Conservation (phyloP, 495 filamentous ascomycete genomes). For the Apodospora peruviana region DNA sequence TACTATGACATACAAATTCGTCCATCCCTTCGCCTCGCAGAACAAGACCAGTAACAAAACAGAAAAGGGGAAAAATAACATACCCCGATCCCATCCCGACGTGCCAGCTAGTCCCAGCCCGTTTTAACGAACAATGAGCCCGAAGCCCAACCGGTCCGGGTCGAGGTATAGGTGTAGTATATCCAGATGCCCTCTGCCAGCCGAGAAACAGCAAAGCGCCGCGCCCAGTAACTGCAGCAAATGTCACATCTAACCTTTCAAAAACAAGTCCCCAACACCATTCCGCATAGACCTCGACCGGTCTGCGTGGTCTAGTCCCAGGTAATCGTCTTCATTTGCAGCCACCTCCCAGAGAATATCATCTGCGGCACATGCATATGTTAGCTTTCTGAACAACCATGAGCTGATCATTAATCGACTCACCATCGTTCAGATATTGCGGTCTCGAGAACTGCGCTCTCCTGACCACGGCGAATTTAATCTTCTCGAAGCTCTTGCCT, state of each 20-base stretch:
- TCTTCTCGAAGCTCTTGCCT: conserved; percentile 97
- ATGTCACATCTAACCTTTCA: conserved; percentile 44
- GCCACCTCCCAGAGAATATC: conserved; percentile 75
- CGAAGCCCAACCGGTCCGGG: too few relatives aligned
- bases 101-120: too few relatives aligned
- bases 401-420: conserved; percentile 19
- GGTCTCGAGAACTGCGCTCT: conserved; percentile 64
- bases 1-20: too few relatives aligned
- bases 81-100: too few relatives aligned
- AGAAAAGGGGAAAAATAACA: too few relatives aligned
- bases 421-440: conserved; percentile 83
- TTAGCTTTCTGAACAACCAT: background rate
- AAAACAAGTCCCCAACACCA: conserved; percentile 50
- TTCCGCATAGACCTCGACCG: conserved; percentile 49
- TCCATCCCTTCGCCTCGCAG: too few relatives aligned
- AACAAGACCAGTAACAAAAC: too few relatives aligned
- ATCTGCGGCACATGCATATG: conserved; percentile 45
- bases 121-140: too few relatives aligned
- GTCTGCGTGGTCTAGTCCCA: conserved; percentile 89
- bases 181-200: too few relatives aligned
- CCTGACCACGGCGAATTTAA: conserved; percentile 85
- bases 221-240: too few relatives aligned
- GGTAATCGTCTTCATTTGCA: conserved; percentile 62
- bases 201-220: too few relatives aligned
- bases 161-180: too few relatives aligned